Percentiles rank a stretch among this genome's conserved stretches.
phyloP scores from a whole-genome alignment of 352 stramenopile species.

The Phytophthora multivora region DNA sequence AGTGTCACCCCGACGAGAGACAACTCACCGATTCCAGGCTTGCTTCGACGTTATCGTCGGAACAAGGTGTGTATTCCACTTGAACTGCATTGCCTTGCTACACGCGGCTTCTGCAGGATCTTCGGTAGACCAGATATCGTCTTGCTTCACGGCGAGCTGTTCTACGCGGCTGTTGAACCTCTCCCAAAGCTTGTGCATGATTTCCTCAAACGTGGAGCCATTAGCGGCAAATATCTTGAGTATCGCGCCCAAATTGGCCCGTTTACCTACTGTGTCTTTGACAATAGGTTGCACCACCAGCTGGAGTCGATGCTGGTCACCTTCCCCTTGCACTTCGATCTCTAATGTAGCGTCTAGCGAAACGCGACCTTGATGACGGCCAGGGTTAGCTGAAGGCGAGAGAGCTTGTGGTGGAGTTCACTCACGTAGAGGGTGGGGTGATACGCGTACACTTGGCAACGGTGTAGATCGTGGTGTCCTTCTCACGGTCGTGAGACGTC shows the following conservation, averaged over 20 bases:
- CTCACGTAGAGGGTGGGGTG: neutral
- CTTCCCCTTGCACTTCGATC: neutral
- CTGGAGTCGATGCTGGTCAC: slow-evolving; percentile 2
- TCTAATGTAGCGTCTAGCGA: slow-evolving; percentile 1
- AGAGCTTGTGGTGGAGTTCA: slow-evolving; percentile 2
- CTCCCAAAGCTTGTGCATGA: neutral
- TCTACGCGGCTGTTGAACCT: neutral
- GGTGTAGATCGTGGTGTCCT: neutral
- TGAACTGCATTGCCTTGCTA: slow-evolving; percentile 6
- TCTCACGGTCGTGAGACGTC: neutral
- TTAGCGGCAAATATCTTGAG: neutral
- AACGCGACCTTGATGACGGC: neutral
- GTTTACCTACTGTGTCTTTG: neutral
- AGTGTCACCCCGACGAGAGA: slow-evolving; percentile 1
- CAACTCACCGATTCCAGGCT: slow-evolving; percentile 14
- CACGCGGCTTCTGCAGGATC: neutral
- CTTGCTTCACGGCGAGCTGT: neutral
- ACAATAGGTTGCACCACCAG: neutral
- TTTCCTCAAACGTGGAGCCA: neutral
- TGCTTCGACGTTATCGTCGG: slow-evolving; percentile 8
- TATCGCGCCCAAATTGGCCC: neutral
- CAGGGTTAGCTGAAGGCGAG: neutral
- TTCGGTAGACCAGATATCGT: neutral
- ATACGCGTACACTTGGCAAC: neutral
- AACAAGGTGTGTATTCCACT: slow-evolving; percentile 10